Percentiles rank a stretch among this genome's conserved stretches.
Evolutionary conservation across 2,329 filamentous ascomycete species (phyloP).

Genomic region (Claviceps sp.): DNA sequence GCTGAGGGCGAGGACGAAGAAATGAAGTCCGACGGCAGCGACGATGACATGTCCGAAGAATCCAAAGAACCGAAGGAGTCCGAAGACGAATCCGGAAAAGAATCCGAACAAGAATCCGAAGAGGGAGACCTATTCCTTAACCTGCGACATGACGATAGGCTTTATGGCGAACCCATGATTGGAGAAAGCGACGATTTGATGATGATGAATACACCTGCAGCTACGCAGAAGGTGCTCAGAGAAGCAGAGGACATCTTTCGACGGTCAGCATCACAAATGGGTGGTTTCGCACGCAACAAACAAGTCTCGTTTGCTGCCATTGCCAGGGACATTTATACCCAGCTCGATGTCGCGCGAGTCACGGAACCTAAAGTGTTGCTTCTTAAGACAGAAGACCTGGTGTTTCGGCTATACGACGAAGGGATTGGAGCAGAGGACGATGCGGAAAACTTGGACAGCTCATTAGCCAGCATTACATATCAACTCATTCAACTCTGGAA

Average conservation of each 20-base stretch:
- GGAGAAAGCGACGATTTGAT: constrained; percentile 38
- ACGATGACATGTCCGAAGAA: constrained; percentile 25
- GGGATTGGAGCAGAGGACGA: constrained; percentile 44
- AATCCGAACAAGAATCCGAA: constrained; percentile 16
- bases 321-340: constrained; percentile 53
- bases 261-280: constrained; percentile 34
- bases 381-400: constrained; percentile 58
- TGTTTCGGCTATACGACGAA: constrained; percentile 52
- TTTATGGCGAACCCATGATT: constrained; percentile 24
- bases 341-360: constrained; percentile 43
- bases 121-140: constrained; percentile 37
- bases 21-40: constrained; percentile 26
- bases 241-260: constrained; percentile 45
- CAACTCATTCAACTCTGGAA: constrained; percentile 44
- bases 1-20: constrained; percentile 23
- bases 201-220: constrained; percentile 42
- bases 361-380: constrained; percentile 60
- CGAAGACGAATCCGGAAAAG: constrained; percentile 21
- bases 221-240: constrained; percentile 35
- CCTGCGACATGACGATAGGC: constrained; percentile 29
- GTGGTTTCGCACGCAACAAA: constrained; percentile 29
- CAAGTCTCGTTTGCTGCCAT: constrained; percentile 55
- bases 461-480: constrained; percentile 38
- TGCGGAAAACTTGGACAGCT: constrained; percentile 40
- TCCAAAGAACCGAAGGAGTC: background rate